phyloP scores from a whole-genome alignment of 768 basidiomycete genomes.

The Suillus variegatus region DNA sequence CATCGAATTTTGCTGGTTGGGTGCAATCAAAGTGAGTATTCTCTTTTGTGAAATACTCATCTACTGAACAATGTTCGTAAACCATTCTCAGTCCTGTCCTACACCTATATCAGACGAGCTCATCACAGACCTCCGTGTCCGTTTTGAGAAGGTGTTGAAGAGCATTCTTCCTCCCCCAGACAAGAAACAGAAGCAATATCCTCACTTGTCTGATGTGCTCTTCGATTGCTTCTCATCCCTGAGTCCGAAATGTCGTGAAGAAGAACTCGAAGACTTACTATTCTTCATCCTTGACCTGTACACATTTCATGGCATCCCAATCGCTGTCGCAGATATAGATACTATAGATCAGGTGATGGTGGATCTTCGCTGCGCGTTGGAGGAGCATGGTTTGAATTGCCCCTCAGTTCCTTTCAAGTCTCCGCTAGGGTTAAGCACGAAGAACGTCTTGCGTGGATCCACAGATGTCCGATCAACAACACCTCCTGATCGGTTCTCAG shows the following conservation, averaged over 20 bases:
- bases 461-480: too few relatives aligned
- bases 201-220: slow-evolving; percentile 71
- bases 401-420: too few relatives aligned
- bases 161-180: slow-evolving; percentile 61
- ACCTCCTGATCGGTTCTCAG: too few relatives aligned
- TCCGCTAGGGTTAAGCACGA: too few relatives aligned
- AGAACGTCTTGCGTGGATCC: too few relatives aligned
- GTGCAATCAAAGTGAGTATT: slow-evolving; percentile 85
- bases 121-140: slow-evolving; percentile 58
- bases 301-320: slow-evolving; percentile 87
- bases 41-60: not conserved
- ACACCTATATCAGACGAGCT: slow-evolving; percentile 42
- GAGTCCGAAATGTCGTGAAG: slow-evolving; percentile 80
- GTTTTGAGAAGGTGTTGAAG: slow-evolving; percentile 77
- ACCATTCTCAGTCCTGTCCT: slow-evolving; percentile 60
- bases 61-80: slow-evolving; percentile 33
- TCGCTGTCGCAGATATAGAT: slow-evolving; percentile 91
- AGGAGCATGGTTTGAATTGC: slow-evolving; percentile 87
- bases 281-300: slow-evolving; percentile 95
- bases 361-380: slow-evolving; percentile 76
- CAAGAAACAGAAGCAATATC: slow-evolving; percentile 55
- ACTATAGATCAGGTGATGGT: slow-evolving; percentile 87
- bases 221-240: slow-evolving; percentile 85
- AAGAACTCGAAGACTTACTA: slow-evolving; percentile 93
- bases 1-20: slow-evolving; percentile 96